Evolutionary conservation across 164 flowering plant species (phyloP), one percentile per base, ranked within the genome.

Genomic region (Taxillus chinensis): DNA sequence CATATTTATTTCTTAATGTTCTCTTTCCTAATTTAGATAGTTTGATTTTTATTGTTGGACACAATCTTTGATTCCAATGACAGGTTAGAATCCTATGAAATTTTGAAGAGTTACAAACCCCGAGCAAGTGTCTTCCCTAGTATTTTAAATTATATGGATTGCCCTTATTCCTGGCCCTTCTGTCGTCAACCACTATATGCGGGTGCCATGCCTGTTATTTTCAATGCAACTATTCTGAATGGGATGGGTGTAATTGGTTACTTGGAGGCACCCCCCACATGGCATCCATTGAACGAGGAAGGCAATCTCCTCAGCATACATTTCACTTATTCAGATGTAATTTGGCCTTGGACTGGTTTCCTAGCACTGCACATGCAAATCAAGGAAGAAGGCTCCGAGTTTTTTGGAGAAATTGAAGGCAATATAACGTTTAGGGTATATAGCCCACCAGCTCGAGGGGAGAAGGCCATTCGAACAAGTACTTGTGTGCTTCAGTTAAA

Each of bases 291-390:
- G 10, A 71, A 70, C 65, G 99, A 89, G 63, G 90, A 81, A 69
- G 96, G 97, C 48, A 95, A 91, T 74, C 84, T 95, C 67, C 82
- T 95, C 63, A 89, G 86, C 72, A 78, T 95, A 66, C 96, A 79
- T 62, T 91, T 89, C 67, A 86, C 86, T 39, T 83, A 87, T 67
- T 90, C 99, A 6, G 80, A 87, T 43, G 82, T 91, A 60, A 83
- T 95, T 62, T 95, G 99, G 99, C 99, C 99, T 53, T 95, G 99
- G 99, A 95, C 99, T 78, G 99, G 99, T 66, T 89, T 76, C 75
- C 73, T 95, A 11, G 97, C 93, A 9, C 74, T 95, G 49, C 90
- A 95, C 73, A 84, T 95, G 92, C 99, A 95, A 75, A 87, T 93
- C 58, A 93, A 93, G 75, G 96, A 93, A 42, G 99, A 93, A 81